These are phyloP conservation scores for Petunia secreta DNA, from an alignment of 257 asterid genomes.

Conservation along the genomic window DNA sequence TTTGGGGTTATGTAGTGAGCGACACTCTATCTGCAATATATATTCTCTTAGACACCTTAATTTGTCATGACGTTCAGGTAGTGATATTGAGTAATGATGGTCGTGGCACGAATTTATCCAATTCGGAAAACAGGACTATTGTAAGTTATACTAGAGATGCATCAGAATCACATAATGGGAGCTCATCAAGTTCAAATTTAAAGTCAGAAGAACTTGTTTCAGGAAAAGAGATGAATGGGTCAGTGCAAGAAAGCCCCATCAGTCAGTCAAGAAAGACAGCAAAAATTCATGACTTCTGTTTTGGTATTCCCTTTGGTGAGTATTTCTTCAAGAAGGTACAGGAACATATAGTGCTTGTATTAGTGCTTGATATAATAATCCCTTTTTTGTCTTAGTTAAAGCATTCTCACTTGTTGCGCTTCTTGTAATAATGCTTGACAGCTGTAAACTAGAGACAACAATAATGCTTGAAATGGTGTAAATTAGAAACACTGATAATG, in stretches of 20 bases:
- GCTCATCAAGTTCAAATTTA: slow-evolving; percentile 43
- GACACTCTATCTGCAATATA: background rate
- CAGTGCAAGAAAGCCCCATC: slow-evolving; percentile 39
- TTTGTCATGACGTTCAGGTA: slow-evolving; percentile 41
- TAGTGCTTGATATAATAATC: background rate
- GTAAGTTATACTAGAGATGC: slow-evolving; percentile 52
- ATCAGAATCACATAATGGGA: slow-evolving; percentile 49
- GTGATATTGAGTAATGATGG: slow-evolving; percentile 54
- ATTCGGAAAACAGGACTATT: slow-evolving; percentile 42
- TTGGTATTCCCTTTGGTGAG: slow-evolving; percentile 95
- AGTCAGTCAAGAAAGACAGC: slow-evolving; percentile 64
- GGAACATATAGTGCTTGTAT: background rate
- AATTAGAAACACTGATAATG: background rate
- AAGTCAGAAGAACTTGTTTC: slow-evolving; percentile 40
- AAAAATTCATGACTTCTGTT: slow-evolving; percentile 89
- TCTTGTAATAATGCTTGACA: background rate
- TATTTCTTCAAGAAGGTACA: slow-evolving; percentile 14
- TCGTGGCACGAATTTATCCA: slow-evolving; percentile 41
- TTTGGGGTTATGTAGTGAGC: slow-evolving; percentile 3
- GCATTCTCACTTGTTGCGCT: background rate
- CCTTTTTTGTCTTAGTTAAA: background rate
- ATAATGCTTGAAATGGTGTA: background rate
- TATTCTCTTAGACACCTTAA: slow-evolving; percentile 28
- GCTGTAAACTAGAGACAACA: background rate
- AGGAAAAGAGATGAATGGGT: slow-evolving; percentile 44